Evolutionary conservation across 2,329 filamentous ascomycete species (phyloP).

Genomic region (Fusarium albidum): DNA sequence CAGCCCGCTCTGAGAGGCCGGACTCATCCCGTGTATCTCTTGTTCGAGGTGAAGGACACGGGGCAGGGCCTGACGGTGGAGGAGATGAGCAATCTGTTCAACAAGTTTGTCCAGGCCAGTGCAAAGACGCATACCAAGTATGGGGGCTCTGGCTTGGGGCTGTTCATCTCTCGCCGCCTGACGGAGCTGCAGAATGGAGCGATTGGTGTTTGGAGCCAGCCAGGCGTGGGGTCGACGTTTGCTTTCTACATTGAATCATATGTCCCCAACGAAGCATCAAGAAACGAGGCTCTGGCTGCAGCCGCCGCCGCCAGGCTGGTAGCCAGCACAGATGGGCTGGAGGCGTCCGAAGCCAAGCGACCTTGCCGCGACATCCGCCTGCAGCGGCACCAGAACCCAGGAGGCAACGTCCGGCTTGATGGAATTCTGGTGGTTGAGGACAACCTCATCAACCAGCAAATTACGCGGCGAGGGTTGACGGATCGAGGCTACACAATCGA

Average conservation of each 20-base stretch:
- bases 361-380: slow-evolving; percentile 33
- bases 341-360: slow-evolving; percentile 27
- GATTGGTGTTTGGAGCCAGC: slow-evolving; percentile 76
- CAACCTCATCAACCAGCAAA: slow-evolving; percentile 68
- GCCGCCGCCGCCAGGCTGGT: slow-evolving; percentile 46
- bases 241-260: slow-evolving; percentile 75
- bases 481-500: slow-evolving; percentile 59
- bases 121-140: slow-evolving; percentile 81
- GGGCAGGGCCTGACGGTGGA: slow-evolving; percentile 75
- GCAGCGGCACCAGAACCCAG: slow-evolving; percentile 38
- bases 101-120: slow-evolving; percentile 81
- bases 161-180: slow-evolving; percentile 82
- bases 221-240: slow-evolving; percentile 77
- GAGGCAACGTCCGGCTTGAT: slow-evolving; percentile 44
- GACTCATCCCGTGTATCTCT: slow-evolving; percentile 66
- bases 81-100: slow-evolving; percentile 78
- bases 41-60: slow-evolving; percentile 79
- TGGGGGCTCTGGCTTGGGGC: slow-evolving; percentile 78
- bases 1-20: slow-evolving; percentile 43
- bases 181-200: slow-evolving; percentile 83
- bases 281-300: slow-evolving; percentile 51
- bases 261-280: slow-evolving; percentile 50
- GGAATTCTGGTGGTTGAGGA: slow-evolving; percentile 66
- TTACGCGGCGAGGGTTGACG: slow-evolving; percentile 59
- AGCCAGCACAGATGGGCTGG: slow-evolving; percentile 33